A percentile compares a stretch with the other conserved stretches of the same genome.
phyloP scores from a whole-genome alignment of 83 land plant genomes.

The Isoetes engelmannii region DNA sequence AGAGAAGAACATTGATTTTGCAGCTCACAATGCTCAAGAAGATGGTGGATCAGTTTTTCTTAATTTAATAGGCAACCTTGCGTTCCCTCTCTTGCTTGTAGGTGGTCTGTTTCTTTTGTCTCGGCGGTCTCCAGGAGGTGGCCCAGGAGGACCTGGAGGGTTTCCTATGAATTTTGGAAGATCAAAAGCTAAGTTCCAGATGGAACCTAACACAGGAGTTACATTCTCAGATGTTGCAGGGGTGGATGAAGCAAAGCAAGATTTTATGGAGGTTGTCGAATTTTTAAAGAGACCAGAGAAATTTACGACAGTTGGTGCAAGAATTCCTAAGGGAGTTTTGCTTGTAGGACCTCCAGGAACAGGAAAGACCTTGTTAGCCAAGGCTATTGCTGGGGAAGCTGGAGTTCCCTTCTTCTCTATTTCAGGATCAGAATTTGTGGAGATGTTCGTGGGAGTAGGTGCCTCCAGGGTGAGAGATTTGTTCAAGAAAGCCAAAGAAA shows the following conservation, averaged over 20 bases:
- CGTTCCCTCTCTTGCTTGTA: constrained; percentile 81
- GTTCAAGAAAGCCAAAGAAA: constrained; percentile 4
- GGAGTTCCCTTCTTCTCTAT: constrained; percentile 45
- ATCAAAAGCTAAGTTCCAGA: constrained; percentile 14
- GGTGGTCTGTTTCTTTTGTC: constrained; percentile 90
- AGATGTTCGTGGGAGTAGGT: constrained; percentile 36
- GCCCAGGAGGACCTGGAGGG: constrained; percentile 6
- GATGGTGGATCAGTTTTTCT: constrained; percentile 74
- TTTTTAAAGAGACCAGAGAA: constrained; percentile 29
- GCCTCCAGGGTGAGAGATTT: constrained; percentile 11
- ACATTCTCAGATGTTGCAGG: constrained; percentile 39
- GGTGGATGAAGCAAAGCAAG: constrained; percentile 34
- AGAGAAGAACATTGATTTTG: constrained; percentile 16
- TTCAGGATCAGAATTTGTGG: constrained; percentile 44
- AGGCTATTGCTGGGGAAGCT: constrained; percentile 49
- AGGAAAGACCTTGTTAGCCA: constrained; percentile 10
- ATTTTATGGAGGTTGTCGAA: constrained; percentile 28
- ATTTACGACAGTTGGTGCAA: constrained; percentile 32
- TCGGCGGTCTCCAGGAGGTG: constrained; percentile 29
- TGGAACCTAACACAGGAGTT: constrained; percentile 15
- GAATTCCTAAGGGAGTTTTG: constrained; percentile 40
- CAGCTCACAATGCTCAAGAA: constrained; percentile 84
- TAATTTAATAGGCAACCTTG: constrained; percentile 85
- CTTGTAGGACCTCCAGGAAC: constrained; percentile 33
- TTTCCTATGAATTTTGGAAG: constrained; percentile 9